A percentile compares a stretch with the other conserved stretches of the same genome.
These are phyloP conservation scores for Candida maris DNA, from an alignment of 805 yeast species.

Conservation along the genomic window DNA sequence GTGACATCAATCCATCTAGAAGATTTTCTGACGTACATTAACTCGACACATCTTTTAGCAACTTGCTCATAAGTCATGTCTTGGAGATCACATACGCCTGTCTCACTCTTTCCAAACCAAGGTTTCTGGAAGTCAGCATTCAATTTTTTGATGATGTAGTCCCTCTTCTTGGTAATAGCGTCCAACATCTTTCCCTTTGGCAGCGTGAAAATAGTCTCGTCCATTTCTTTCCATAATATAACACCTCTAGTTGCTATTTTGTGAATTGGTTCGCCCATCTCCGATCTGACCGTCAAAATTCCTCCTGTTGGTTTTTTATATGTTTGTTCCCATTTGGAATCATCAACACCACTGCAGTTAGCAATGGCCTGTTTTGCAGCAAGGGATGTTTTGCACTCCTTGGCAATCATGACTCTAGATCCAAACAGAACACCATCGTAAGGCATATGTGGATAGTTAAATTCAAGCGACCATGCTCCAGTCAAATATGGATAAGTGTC, in stretches of 20 bases:
- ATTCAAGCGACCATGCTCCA: conserved; percentile 90
- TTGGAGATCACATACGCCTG: conserved; percentile 83
- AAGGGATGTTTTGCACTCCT: conserved; percentile 90
- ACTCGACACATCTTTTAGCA: conserved; percentile 79
- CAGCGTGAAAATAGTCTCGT: conserved; percentile 84
- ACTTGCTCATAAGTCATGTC: conserved; percentile 96
- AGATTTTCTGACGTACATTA: conserved; percentile 78
- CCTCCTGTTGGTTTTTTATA: conserved; percentile 97
- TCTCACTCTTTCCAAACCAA: conserved; percentile 83
- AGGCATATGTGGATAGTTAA: conserved; percentile 97
- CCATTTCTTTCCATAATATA: conserved; percentile 94
- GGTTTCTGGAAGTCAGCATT: conserved; percentile 97
- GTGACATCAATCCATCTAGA: conserved; percentile 84
- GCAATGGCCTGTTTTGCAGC: conserved; percentile 93
- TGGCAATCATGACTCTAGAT: conserved; percentile 95
- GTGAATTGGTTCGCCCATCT: conserved; percentile 99
- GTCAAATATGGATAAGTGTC: conserved; percentile 97
- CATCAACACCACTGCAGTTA: conserved; percentile 85
- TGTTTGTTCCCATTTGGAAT: conserved; percentile 86
- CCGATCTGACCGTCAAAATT: conserved; percentile 90
- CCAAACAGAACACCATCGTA: conserved; percentile 96
- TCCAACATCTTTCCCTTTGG: conserved; percentile 86
- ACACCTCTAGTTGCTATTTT: conserved; percentile 98
- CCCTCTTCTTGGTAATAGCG: conserved; percentile 78
- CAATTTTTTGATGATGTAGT: conserved; percentile 76